Base-by-base conservation (phyloP, 345 rosid genomes). In the Lepidium sativum region DNA sequence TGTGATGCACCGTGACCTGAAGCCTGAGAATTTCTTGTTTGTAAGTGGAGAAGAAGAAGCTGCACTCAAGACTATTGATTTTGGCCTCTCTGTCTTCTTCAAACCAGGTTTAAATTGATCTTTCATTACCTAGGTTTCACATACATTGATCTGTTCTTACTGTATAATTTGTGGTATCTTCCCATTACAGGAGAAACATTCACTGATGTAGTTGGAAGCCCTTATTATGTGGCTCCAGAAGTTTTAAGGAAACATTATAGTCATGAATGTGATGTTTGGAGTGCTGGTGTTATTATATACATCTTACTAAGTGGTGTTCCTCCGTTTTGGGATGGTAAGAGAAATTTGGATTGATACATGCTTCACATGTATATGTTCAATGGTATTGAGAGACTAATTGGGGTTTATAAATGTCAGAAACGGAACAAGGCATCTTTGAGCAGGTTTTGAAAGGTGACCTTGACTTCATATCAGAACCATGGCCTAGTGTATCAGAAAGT, bases 221-320 rank as follows among this genome's bases (percentile, higher is more conserved):
- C 99, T 8, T 94, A 94, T 44, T 94, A 94, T 63, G 99, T 94
- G 40, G 99, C 99, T 50, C 99, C 99, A 9, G 99, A 94, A 79
- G 99, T 94, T 20, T 72, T 94, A 72, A 63, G 69, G 71, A 94
- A 94, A 74, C 82, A 74, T 69, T 94, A 94, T 77, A 95, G 97
- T 68, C 90, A 79, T 47, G 84, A 86, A 69, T 86, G 97, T 77
- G 99, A 94, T 80, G 92, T 94, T 47, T 94, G 97, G 97, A 94
- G 99, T 75, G 96, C 96, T 14, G 99, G 99, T 43, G 99, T 94
- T 69, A 94, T 94, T 65, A 75, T 83, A 41, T 94, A 94, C 68
- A 94, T 94, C 44, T 77, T 94, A 55, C 76, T 94, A 21, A 73
- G 96, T 49, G 99, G 99, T 2, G 99, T 94, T 1, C 99, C 97